Conservation (phyloP, 257 asterid species). For the Henckelia pumila region DNA sequence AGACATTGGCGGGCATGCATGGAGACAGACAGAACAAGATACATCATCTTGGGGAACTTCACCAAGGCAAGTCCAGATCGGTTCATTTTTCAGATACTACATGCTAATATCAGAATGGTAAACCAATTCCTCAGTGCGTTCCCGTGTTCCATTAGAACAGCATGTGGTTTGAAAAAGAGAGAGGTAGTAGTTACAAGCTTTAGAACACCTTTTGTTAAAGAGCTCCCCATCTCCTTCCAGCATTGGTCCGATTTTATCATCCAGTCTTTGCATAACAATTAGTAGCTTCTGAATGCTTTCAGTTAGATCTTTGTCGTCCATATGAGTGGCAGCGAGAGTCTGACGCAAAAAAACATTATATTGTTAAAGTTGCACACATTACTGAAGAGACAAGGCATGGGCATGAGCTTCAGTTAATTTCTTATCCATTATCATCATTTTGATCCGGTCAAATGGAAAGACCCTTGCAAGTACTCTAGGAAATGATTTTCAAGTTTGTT, state of each 20-base stretch:
- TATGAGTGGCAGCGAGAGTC: conserved; percentile 84
- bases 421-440: not conserved
- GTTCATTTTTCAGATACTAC: not conserved
- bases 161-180: not conserved
- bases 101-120: not conserved
- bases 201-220: conserved; percentile 56
- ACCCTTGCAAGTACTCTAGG: not conserved
- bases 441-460: not conserved
- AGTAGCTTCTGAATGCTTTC: conserved; percentile 91
- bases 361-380: conserved; percentile 1
- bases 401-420: not conserved
- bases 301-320: conserved; percentile 72
- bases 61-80: not conserved
- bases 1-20: not conserved
- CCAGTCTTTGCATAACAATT: conserved; percentile 80
- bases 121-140: not conserved
- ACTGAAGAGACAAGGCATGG: not conserved
- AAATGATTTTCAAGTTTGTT: not conserved
- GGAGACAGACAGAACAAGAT: conserved; percentile 6
- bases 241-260: conserved; percentile 75
- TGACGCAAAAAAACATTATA: conserved; percentile 28
- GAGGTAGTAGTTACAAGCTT: not conserved
- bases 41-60: no score
- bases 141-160: not conserved
- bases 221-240: conserved; percentile 81